Base-by-base conservation (phyloP, 371 early-diverging fungal genomes). In the Apophysomyces ossiformis region DNA sequence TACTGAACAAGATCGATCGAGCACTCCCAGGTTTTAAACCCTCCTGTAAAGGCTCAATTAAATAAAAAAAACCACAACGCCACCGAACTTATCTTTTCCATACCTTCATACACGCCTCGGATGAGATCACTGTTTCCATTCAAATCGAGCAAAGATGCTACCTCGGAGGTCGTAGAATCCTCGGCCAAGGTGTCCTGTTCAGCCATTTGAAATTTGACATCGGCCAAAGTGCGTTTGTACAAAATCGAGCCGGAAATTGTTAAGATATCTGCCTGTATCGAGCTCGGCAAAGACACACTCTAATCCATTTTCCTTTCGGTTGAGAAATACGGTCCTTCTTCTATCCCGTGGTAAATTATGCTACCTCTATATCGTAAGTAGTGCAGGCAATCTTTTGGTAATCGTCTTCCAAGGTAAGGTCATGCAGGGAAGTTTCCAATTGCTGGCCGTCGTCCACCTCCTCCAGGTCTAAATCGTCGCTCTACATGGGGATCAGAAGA, bases 11-110 rank as follows among this genome's bases (percentile, higher is more conserved):
- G 79, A 76, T 97, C 97, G 45, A 93, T 58, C 4, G 94, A 86
- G 70, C 96, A 96, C 68, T 97, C 97, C 97, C 97, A 97, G 0
- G 97, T 97, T 77, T 97, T 97, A 68, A 95, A 87, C 5, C 97
- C 97, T 60, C 95, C 79, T 76, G 43, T 9, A 5, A 9, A 16
- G 9, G 9, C 12, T n/a, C 68, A 50, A 32, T 58, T 45, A 35
- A 47, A 1, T 37, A 21, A 18, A 54, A 13, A 18, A 7, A 13
- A 38, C 16, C 11, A 47, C 62, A 38, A 26, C 32, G 11, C 12
- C 39, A 13, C n/a, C 12, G 32, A 44, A 11, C 44, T 64, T 44
- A 16, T 26, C 32, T 26, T 1, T 26, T 26, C 32, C 5, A 60
- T 44, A 72, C 91, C 97, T 77, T 96, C 97, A 69, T 96, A 97